phyloP scores from a whole-genome alignment of 2,329 filamentous ascomycete species.

The Pezicula neosporulosa region DNA sequence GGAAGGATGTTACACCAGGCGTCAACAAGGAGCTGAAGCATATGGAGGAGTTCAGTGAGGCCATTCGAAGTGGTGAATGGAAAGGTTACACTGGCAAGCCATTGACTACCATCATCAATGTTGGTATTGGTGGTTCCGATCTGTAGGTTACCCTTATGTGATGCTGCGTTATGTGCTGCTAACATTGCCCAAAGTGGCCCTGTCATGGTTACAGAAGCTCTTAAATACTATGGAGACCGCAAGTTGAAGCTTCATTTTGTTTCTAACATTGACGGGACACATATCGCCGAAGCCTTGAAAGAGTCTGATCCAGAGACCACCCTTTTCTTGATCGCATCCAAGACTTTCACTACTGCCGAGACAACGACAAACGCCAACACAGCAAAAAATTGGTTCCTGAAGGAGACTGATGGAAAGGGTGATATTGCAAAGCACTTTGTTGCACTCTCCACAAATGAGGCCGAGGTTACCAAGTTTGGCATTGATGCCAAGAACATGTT shows the following conservation, averaged over 20 bases:
- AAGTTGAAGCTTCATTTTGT: slow-evolving; percentile 94
- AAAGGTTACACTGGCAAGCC: slow-evolving; percentile 97
- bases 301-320: slow-evolving; percentile 93
- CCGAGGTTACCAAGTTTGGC: slow-evolving; percentile 95
- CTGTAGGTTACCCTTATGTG: slow-evolving; percentile 61
- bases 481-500: slow-evolving; percentile 99
- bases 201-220: slow-evolving; percentile 97
- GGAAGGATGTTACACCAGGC: slow-evolving; percentile 88
- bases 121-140: slow-evolving; percentile 97
- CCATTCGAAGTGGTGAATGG: slow-evolving; percentile 92
- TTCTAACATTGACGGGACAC: slow-evolving; percentile 98
- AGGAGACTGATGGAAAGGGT: slow-evolving; percentile 70
- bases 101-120: slow-evolving; percentile 93
- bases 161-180: slow-evolving; percentile 8
- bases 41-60: slow-evolving; percentile 97
- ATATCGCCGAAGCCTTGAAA: slow-evolving; percentile 90
- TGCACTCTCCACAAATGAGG: slow-evolving; percentile 92
- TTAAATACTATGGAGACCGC: slow-evolving; percentile 88
- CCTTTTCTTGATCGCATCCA: slow-evolving; percentile 97
- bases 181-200: slow-evolving; percentile 63
- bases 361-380: slow-evolving; percentile 96
- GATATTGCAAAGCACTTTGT: slow-evolving; percentile 99
- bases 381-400: slow-evolving; percentile 94
- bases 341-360: slow-evolving; percentile 99
- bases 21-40: slow-evolving; percentile 90